A percentile compares a stretch with the other conserved stretches of the same genome.
Conservation (phyloP, 108 stramenopile genomes). For the Fistulifera pelliculosa region DNA sequence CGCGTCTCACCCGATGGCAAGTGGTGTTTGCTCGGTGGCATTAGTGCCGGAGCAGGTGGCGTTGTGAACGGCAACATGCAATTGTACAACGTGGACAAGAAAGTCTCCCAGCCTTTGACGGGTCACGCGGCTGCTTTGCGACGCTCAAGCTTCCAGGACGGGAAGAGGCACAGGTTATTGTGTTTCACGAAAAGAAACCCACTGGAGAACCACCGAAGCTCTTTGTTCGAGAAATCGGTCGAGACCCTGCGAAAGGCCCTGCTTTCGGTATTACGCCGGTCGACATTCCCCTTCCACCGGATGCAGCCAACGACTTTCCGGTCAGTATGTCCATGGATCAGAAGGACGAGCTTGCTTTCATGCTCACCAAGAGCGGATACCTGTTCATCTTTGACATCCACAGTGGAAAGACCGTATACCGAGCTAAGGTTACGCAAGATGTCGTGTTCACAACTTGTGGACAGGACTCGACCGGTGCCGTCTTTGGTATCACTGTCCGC, state of each 20-base stretch:
- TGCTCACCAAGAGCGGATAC: conserved; percentile 97
- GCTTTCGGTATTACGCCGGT: conserved; percentile 85
- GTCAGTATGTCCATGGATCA: conserved; percentile 80
- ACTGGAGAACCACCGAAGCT: conserved; percentile 73
- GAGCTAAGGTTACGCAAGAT: conserved; percentile 92
- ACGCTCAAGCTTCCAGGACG: conserved; percentile 84
- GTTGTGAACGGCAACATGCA: conserved; percentile 96
- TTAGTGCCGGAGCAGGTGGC: conserved; percentile 74
- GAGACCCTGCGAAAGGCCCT: conserved; percentile 89
- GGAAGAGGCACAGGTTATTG: conserved; percentile 87
- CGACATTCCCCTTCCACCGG: conserved; percentile 89
- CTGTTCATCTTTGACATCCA: conserved; percentile 97
- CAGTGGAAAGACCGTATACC: conserved; percentile 92
- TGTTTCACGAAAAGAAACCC: conserved; percentile 96
- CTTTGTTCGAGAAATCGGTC: conserved; percentile 97
- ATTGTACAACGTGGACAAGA: conserved; percentile 93
- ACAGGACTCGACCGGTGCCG: conserved; percentile 73
- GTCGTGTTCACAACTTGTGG: conserved; percentile 91
- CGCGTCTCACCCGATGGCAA: conserved; percentile 90
- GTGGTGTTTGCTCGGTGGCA: conserved; percentile 97
- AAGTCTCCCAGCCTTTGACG: conserved; percentile 90
- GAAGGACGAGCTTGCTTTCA: conserved; percentile 92
- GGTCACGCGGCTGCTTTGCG: conserved; percentile 95
- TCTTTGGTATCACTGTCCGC: conserved; percentile 92
- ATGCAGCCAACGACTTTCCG: conserved; percentile 94